A percentile compares a stretch with the other conserved stretches of the same genome.
Evolutionary conservation across 2,329 filamentous ascomycete genomes (phyloP).

Genomic region (Ceratocystis colombiana): DNA sequence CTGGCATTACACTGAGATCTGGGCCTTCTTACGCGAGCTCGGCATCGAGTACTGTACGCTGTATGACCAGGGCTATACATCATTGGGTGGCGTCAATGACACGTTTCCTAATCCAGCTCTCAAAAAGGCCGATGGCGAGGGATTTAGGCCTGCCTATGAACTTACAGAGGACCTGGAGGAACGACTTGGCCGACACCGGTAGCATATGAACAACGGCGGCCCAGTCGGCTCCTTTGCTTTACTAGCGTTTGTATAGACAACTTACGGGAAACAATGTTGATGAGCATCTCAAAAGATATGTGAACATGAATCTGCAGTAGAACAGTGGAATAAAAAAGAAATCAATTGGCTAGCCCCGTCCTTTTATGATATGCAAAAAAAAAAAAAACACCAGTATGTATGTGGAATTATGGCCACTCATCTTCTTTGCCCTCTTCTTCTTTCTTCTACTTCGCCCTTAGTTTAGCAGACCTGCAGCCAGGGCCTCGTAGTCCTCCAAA

Average conservation of each 20-base stretch:
- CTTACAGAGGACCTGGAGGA: constrained; percentile 66
- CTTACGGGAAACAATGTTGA: background rate
- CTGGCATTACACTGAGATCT: constrained; percentile 94
- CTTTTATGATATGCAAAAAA: constrained; percentile 28
- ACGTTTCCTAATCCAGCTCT: constrained; percentile 81
- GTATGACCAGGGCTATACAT: constrained; percentile 83
- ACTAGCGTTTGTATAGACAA: background rate
- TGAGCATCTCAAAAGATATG: constrained; percentile 10
- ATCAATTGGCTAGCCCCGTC: constrained; percentile 23
- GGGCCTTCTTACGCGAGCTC: constrained; percentile 74
- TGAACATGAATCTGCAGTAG: background rate
- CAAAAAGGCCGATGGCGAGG: constrained; percentile 30
- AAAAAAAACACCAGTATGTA: constrained; percentile 28
- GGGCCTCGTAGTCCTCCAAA: constrained; percentile 64
- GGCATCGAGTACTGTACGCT: constrained; percentile 73
- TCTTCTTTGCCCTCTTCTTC: background rate
- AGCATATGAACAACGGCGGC: background rate
- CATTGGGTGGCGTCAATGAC: constrained; percentile 79
- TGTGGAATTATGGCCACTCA: constrained; percentile 26
- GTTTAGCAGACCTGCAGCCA: constrained; percentile 63
- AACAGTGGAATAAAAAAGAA: constrained; percentile 11
- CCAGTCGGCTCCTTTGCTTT: background rate
- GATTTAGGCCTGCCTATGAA: constrained; percentile 65
- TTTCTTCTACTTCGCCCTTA: constrained; percentile 26
- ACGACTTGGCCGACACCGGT: constrained; percentile 56